phyloP scores from a whole-genome alignment of 192 early-diverging fungal genomes.

The Backusella psychrophila region DNA sequence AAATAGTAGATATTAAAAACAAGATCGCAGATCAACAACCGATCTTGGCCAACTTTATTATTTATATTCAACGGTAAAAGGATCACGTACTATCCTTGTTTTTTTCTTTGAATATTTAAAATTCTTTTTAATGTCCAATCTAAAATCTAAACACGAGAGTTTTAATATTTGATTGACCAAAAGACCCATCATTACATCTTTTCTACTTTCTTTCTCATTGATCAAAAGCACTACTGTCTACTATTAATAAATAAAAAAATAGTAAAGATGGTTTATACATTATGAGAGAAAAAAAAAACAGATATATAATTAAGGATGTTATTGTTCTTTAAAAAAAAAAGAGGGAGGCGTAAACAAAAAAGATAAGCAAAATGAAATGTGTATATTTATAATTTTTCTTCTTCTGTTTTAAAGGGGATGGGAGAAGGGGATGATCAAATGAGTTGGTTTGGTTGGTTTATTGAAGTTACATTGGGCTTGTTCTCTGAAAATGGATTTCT shows the following conservation, averaged over 20 bases:
- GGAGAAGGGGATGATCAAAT: background rate
- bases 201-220: background rate
- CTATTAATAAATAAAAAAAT: background rate
- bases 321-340: background rate
- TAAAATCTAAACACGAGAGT: background rate
- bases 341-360: background rate
- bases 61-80: background rate
- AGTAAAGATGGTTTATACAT: background rate
- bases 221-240: background rate
- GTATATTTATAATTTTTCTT: background rate
- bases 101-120: background rate
- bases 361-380: constrained; percentile 5
- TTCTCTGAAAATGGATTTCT: constrained; percentile 4
- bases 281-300: background rate
- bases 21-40: background rate
- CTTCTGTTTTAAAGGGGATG: background rate
- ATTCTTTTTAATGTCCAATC: background rate
- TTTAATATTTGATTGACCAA: background rate
- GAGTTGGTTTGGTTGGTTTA: background rate
- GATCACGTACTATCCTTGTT: background rate
- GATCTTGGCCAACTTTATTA: background rate
- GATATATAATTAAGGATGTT: background rate
- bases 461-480: background rate
- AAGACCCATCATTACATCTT: background rate
- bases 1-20: background rate